Evolutionary conservation across 805 yeast genomes (phyloP).

Genomic region (Saturnispora sanitii): DNA sequence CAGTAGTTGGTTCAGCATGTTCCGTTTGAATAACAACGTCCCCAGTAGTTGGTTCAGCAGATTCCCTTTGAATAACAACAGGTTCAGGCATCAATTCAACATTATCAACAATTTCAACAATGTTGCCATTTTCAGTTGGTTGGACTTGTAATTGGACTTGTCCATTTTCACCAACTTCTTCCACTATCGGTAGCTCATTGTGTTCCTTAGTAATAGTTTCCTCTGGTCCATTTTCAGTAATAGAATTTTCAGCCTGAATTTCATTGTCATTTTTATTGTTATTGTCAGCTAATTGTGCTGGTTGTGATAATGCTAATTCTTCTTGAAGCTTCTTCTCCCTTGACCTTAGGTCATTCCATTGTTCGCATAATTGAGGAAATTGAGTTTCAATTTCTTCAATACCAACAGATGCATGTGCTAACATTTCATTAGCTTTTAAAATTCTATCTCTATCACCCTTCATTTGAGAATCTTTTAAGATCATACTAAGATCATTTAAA

Average conservation of each 20-base stretch:
- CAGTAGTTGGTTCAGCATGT: neutral
- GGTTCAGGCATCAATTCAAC: constrained; percentile 10
- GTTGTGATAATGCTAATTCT: constrained; percentile 15
- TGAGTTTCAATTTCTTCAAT: constrained; percentile 71
- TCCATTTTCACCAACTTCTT: constrained; percentile 6
- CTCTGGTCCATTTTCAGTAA: neutral
- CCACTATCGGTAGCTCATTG: neutral
- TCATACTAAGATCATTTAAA: constrained; percentile 73
- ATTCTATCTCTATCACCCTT: constrained; percentile 78
- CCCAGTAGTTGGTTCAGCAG: neutral
- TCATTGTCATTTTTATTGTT: too few relatives aligned
- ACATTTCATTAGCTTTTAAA: constrained; percentile 83
- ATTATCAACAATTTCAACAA: constrained; percentile 7
- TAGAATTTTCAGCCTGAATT: constrained; percentile 9
- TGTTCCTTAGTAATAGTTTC: neutral
- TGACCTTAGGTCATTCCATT: constrained; percentile 63
- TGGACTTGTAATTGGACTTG: constrained; percentile 7
- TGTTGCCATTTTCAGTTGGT: constrained; percentile 5
- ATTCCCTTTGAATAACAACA: constrained; percentile 4
- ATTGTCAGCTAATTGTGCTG: too few relatives aligned
- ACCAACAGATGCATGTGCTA: constrained; percentile 91
- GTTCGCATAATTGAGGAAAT: constrained; percentile 57
- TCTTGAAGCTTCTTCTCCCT: constrained; percentile 42
- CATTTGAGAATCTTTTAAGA: constrained; percentile 65
- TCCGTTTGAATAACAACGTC: neutral